A percentile compares a stretch with the other conserved stretches of the same genome.
Evolutionary conservation across 345 rosid species (phyloP).

Genomic region (Nasturtium officinale): DNA sequence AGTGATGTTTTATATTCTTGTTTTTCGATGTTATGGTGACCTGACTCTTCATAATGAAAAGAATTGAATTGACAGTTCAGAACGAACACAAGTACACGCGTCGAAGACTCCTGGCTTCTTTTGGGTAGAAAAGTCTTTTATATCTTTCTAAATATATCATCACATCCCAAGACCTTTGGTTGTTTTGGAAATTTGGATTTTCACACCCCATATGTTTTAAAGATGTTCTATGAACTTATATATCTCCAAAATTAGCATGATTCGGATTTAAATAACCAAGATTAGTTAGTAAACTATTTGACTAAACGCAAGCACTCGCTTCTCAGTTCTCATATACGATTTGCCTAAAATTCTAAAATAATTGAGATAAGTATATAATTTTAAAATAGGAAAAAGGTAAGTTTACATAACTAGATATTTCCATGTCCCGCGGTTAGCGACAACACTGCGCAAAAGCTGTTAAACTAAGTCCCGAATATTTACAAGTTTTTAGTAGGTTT

Average conservation of each 20-base stretch:
- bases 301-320: background rate
- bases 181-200: too few relatives aligned
- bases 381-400: background rate
- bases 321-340: background rate
- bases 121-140: too few relatives aligned
- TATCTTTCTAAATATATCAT: too few relatives aligned
- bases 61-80: background rate
- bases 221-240: too few relatives aligned
- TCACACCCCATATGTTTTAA: too few relatives aligned
- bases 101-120: background rate
- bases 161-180: too few relatives aligned
- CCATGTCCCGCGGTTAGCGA: slow-evolving; percentile 20
- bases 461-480: too few relatives aligned
- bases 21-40: background rate
- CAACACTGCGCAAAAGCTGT: background rate
- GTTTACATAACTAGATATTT: background rate
- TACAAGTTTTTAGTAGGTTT: too few relatives aligned
- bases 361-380: background rate
- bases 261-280: too few relatives aligned
- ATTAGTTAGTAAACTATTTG: too few relatives aligned
- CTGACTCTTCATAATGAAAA: background rate
- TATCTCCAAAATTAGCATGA: too few relatives aligned
- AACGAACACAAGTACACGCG: background rate
- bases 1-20: background rate
- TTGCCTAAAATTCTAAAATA: background rate